These are phyloP conservation scores for Backusella circina DNA, from an alignment of 192 early-diverging fungal genomes.

Conservation along the genomic window DNA sequence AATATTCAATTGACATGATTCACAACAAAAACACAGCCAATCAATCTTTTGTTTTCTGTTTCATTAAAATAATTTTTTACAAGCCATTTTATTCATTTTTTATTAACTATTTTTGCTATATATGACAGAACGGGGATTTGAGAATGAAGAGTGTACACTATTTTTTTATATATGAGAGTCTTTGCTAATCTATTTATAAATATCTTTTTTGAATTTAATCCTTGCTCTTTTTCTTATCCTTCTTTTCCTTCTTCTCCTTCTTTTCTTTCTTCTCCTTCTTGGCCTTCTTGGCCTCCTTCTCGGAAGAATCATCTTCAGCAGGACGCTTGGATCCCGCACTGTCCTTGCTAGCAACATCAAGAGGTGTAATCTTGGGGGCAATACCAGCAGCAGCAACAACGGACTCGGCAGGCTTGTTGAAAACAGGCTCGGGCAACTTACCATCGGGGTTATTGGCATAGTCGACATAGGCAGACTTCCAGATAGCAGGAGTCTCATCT, in stretches of 20 bases:
- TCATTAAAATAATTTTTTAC: background rate
- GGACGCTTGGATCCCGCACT: slow-evolving; percentile 36
- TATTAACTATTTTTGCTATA: background rate
- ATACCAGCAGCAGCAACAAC: slow-evolving; percentile 31
- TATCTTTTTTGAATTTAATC: slow-evolving; percentile 12
- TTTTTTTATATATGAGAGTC: background rate
- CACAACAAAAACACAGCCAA: background rate
- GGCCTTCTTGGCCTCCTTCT: slow-evolving; percentile 33
- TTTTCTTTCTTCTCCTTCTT: slow-evolving; percentile 46
- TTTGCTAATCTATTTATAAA: slow-evolving; percentile 7
- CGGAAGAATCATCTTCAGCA: slow-evolving; percentile 22
- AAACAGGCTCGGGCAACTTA: slow-evolving; percentile 18
- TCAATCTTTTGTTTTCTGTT: background rate
- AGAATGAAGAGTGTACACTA: background rate
- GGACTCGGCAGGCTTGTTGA: slow-evolving; percentile 20
- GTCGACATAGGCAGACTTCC: slow-evolving; percentile 81
- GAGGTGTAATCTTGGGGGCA: slow-evolving; percentile 38
- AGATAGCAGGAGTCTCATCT: slow-evolving; percentile 77
- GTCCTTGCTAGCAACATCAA: slow-evolving; percentile 33
- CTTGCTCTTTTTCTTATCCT: slow-evolving; percentile 42
- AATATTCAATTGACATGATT: background rate
- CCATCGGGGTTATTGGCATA: slow-evolving; percentile 43
- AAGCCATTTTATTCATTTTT: background rate
- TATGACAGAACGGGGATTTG: background rate
- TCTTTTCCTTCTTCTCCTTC: slow-evolving; percentile 41